Evolutionary conservation across 2,329 filamentous ascomycete genomes (phyloP).

Genomic region (Penicillium hesseltinei): DNA sequence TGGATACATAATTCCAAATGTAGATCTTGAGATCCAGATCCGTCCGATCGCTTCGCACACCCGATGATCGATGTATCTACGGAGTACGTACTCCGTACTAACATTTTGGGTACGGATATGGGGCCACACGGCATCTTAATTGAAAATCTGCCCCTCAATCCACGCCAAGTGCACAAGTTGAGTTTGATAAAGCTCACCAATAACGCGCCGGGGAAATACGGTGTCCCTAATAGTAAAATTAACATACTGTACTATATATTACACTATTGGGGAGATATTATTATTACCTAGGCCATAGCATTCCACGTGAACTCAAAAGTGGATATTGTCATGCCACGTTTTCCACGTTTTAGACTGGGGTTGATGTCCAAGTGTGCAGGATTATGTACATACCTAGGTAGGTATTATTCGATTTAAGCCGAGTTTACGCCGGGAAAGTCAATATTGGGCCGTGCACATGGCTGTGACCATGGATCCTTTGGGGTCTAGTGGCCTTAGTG

Average conservation of each 20-base stretch:
- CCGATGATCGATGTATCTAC: background rate
- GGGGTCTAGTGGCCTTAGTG: background rate
- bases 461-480: background rate
- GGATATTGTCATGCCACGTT: background rate
- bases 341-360: background rate
- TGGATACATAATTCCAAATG: background rate
- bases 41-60: background rate
- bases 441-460: constrained; percentile 2
- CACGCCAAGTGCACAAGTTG: background rate
- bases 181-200: background rate
- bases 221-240: background rate
- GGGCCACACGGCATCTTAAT: background rate
- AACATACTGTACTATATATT: background rate
- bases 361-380: background rate
- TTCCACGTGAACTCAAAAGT: background rate
- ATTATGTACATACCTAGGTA: background rate
- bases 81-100: no score
- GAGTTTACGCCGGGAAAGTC: background rate
- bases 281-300: background rate
- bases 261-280: background rate
- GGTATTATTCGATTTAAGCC: background rate
- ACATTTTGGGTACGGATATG: background rate
- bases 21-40: background rate
- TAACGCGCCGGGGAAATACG: background rate
- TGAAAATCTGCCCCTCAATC: background rate